Evolutionary conservation across 306 rosid species (phyloP), one percentile per base, ranked within the genome.

Genomic region (Purshia tridentata): DNA sequence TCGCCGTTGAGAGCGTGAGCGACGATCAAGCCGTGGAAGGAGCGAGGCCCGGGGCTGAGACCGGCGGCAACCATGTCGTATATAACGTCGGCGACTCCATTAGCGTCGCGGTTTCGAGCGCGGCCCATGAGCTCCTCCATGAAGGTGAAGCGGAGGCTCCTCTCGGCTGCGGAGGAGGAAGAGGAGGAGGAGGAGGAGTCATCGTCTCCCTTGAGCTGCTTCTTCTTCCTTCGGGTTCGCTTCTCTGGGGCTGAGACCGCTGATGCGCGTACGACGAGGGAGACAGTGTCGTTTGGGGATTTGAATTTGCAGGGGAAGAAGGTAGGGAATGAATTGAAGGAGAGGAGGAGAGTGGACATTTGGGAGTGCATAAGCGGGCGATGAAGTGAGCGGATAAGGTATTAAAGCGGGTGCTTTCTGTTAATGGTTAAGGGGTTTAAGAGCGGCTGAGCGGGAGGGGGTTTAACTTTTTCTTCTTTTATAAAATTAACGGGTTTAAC

Each of bases 61-160:
- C 98, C 98, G 11, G 97, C 97, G 23, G 96, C 97, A 59, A 93
- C 82, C 98, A 93, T 93, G 83, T 91, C 97, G 83, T 91, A 89
- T 49, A 93, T 86, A 77, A 93, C 90, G 9, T 86, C 87, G 13
- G 89, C 72, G 76, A 89, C 98, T 51, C 88, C 92, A 49, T 73
- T 44, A 0, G 96, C 81, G 77, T 93, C 94, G 37, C 86, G 90
- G 77, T 73, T 80, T 61, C 96, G 74, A 15, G 97, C 96, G 0
- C 94, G 92, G 77, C 70, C 73, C 98, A 93, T 93, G 73, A 93
- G 98, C 78, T 93, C 94, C 80, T 91, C 97, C 98, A 93, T 93
- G 90, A 93, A 93, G 35, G 84, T 73, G 86, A 89, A 89, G 69
- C 96, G 97, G 64, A 93, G 97, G 67, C 76, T 76, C 62, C 72